Evolutionary conservation across 306 rosid species (phyloP).

Genomic region (Vicia villosa): DNA sequence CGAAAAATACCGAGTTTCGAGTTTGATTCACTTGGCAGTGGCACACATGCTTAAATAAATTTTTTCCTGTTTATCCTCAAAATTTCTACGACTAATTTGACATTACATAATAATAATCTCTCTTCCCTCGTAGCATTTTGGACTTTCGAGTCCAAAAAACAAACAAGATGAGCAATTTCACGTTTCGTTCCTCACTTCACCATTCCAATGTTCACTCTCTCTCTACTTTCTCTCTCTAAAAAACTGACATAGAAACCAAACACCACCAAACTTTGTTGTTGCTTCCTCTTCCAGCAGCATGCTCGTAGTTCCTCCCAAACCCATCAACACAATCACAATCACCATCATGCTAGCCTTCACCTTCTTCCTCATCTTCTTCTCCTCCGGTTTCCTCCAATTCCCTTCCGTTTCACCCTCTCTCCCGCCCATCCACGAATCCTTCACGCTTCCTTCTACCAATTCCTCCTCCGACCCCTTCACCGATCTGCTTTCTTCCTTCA

Average conservation of each 20-base stretch:
- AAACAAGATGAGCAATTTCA: not conserved
- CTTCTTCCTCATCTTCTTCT: conserved; percentile 64
- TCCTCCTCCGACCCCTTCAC: conserved; percentile 52
- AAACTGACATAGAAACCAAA: not conserved
- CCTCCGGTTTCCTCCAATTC: conserved; percentile 62
- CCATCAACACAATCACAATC: conserved; percentile 54
- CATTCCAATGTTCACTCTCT: conserved; percentile 3
- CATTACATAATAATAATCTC: no score
- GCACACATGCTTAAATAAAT: no score
- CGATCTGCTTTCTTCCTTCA: conserved; percentile 63
- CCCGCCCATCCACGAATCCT: conserved; percentile 28
- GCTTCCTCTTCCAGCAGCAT: conserved; percentile 40
- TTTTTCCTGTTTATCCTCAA: no score
- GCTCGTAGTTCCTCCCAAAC: conserved; percentile 53
- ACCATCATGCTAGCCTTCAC: conserved; percentile 53
- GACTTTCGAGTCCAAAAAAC: not conserved
- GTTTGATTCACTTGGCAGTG: no score
- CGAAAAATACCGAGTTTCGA: no score
- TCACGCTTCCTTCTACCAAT: not conserved
- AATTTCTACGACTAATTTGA: no score
- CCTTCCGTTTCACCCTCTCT: conserved; percentile 55
- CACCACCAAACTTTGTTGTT: not conserved
- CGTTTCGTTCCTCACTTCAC: not conserved
- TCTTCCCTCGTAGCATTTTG: not conserved
- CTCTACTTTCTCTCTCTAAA: conserved; percentile 11